Percentiles rank a stretch among this genome's conserved stretches.
These are phyloP conservation scores for Dictyostelium brefeldianum DNA, from an alignment of 78 protist species.

Conservation along the genomic window DNA sequence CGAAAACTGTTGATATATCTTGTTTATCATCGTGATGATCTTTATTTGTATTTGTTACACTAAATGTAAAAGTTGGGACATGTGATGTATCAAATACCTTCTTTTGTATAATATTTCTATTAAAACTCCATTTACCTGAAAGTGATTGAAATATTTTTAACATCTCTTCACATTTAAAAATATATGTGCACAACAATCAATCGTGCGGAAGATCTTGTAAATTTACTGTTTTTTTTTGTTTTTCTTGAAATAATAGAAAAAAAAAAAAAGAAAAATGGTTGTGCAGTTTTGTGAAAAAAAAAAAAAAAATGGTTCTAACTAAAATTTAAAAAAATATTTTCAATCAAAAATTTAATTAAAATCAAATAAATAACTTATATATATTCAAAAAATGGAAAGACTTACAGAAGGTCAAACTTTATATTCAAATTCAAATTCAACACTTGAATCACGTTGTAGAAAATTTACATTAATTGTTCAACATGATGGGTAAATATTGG, in stretches of 20 bases:
- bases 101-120: slow-evolving; percentile 52
- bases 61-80: neutral
- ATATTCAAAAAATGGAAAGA: neutral
- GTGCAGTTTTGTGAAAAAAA: too few relatives aligned
- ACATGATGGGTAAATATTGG: slow-evolving; percentile 37
- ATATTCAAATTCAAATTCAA: neutral
- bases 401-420: neutral
- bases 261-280: too few relatives aligned
- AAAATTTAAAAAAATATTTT: too few relatives aligned
- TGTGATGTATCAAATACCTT: neutral
- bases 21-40: neutral
- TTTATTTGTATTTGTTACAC: neutral
- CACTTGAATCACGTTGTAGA: neutral
- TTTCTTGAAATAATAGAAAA: too few relatives aligned
- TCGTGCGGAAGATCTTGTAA: too few relatives aligned
- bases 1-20: neutral
- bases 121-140: slow-evolving; percentile 62
- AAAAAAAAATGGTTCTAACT: too few relatives aligned
- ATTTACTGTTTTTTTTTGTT: too few relatives aligned
- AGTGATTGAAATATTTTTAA: slow-evolving; percentile 48
- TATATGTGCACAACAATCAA: too few relatives aligned
- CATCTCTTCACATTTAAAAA: slow-evolving; percentile 8
- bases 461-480: slow-evolving; percentile 6
- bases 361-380: too few relatives aligned
- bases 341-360: too few relatives aligned